phyloP scores from a whole-genome alignment of 2,329 filamentous ascomycete species.

The Elsinoe perseae region DNA sequence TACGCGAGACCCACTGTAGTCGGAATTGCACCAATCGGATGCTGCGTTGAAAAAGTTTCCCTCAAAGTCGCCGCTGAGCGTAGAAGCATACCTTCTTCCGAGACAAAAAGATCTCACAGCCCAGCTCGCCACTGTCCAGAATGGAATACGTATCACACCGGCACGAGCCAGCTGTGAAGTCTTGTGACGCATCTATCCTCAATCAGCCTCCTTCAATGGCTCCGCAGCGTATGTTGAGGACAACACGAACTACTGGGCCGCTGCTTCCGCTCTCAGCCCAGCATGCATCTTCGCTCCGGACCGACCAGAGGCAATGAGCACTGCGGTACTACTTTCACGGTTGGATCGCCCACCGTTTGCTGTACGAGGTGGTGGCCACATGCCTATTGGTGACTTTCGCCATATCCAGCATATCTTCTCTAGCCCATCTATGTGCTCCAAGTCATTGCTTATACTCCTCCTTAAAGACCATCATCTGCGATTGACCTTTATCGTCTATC shows the following conservation, averaged over 20 bases:
- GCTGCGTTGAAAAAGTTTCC: neutral
- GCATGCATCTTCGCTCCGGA: conserved; percentile 11
- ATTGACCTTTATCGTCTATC: conserved; percentile 54
- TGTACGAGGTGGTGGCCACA: conserved; percentile 6
- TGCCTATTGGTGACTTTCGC: conserved; percentile 3
- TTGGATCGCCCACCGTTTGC: neutral
- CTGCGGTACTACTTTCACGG: neutral
- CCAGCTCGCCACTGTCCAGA: neutral
- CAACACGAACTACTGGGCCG: conserved; percentile 11
- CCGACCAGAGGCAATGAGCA: neutral
- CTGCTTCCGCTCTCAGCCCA: conserved; percentile 4
- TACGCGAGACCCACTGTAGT: neutral
- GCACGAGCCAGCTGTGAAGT: conserved; percentile 4
- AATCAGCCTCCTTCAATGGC: conserved; percentile 5
- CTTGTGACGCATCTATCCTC: conserved; percentile 1
- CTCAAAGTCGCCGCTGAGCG: neutral
- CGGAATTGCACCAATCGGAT: neutral
- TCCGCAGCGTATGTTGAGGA: neutral
- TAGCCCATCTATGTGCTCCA: neutral
- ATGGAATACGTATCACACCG: neutral
- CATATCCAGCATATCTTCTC: neutral
- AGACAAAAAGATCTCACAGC: conserved; percentile 5
- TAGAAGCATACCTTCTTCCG: neutral
- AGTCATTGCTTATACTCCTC: conserved; percentile 28
- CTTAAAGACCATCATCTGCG: conserved; percentile 53